Base-by-base conservation (phyloP, 306 rosid genomes). In the Lathyrus oleraceus region DNA sequence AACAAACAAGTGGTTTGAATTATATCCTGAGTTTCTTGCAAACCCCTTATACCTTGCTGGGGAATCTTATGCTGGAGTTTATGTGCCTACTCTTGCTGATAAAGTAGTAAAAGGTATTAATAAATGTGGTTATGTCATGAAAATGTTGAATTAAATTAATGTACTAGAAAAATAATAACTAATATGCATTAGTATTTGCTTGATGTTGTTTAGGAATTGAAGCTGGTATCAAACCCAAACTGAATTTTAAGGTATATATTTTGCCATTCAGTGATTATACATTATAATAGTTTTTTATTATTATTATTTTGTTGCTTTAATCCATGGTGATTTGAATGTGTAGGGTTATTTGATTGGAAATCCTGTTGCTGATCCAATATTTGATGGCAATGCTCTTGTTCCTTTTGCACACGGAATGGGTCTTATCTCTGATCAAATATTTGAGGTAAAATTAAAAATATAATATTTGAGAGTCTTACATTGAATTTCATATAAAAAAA, bases 291-390 rank as follows among this genome's bases (percentile, higher is more conserved):
- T n/a, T n/a, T n/a, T n/a, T n/a, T n/a, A n/a, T n/a, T n/a, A n/a
- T n/a, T n/a, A n/a, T n/a, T n/a, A n/a, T n/a, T n/a, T n/a, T n/a
- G n/a, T n/a, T 56, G 75, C 25, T 14, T 36, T 39, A 39, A 74
- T 49, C 64, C 77, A 54, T 73, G 13, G 23, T 66, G 13, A 25
- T 53, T 61, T 11, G 5, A 20, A 17, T 13, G 8, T 65, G 72
- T 61, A 92, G 98, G 98, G 98, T 47, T 92, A 86, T 73, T 16
- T 92, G 79, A 90, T 93, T 67, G 98, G 98, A 76, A 93, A 93
- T 78, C 96, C 96, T 43, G 91, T 90, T 44, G 45, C 91, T 1
- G 98, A 93, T 82, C 80, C 81, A 0, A 21, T 5, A 15, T 61
- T 85, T n/a, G 98, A 90, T 85, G 96, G 95, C 36, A 93, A 90